Conservation (phyloP, 768 basidiomycete genomes). For the Leucosporidium yakuticum region DNA sequence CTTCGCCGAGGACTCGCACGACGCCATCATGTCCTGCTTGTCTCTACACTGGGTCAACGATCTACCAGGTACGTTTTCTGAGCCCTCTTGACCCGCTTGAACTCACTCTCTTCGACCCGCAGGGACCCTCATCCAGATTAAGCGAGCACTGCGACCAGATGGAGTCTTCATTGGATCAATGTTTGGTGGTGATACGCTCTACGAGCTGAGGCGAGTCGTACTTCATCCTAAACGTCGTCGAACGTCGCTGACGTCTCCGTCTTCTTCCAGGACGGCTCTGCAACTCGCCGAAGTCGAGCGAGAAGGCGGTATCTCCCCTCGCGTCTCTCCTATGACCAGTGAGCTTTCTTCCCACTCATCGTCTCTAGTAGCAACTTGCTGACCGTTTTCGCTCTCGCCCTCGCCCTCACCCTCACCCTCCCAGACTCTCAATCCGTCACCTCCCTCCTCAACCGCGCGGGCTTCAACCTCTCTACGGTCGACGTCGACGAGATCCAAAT, state of each 20-base stretch:
- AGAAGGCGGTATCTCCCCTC: slow-evolving; percentile 93
- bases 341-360: slow-evolving; percentile 28
- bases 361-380: neutral
- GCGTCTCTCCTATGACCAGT: slow-evolving; percentile 97
- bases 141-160: slow-evolving; percentile 75
- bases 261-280: slow-evolving; percentile 63
- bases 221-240: neutral
- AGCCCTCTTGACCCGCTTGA: neutral
- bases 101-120: neutral
- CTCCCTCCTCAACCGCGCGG: slow-evolving; percentile 82
- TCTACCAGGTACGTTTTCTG: slow-evolving; percentile 64
- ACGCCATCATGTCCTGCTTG: slow-evolving; percentile 84
- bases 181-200: slow-evolving; percentile 91
- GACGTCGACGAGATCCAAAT: slow-evolving; percentile 90
- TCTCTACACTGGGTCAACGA: slow-evolving; percentile 97
- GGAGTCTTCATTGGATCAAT: slow-evolving; percentile 92
- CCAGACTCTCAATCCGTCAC: slow-evolving; percentile 88
- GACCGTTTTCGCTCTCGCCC: neutral
- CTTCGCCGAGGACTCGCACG: slow-evolving; percentile 68
- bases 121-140: slow-evolving; percentile 83
- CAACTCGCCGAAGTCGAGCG: slow-evolving; percentile 91
- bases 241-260: neutral
- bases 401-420: neutral
- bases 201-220: slow-evolving; percentile 66
- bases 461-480: slow-evolving; percentile 87